Conservation (phyloP, 2,329 filamentous ascomycete species). For the Nothomitra cinnamomea region DNA sequence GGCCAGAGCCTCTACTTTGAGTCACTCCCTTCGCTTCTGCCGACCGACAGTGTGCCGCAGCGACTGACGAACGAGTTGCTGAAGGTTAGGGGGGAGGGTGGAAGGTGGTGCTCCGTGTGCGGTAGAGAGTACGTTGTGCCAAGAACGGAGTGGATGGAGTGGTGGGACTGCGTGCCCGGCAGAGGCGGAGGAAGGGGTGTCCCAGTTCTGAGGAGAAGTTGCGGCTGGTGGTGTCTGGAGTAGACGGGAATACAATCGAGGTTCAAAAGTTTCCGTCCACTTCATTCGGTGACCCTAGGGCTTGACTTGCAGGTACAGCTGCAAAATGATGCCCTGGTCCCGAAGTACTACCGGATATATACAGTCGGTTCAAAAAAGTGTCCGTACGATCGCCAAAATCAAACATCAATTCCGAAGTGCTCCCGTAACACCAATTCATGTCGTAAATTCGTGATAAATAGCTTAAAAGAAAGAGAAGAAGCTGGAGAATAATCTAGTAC, state of each 20-base stretch:
- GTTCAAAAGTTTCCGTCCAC: too few species aligned
- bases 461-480: too few species aligned
- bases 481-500: too few species aligned
- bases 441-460: too few species aligned
- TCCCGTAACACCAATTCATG: too few species aligned
- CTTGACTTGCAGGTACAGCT: too few species aligned
- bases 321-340: too few species aligned
- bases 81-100: constrained; percentile 22
- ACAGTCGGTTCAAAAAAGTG: too few species aligned
- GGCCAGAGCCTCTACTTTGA: constrained; percentile 13
- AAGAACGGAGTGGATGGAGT: constrained; percentile 44
- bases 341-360: too few species aligned
- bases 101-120: constrained; percentile 36
- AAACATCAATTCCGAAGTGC: too few species aligned
- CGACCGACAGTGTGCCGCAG: constrained; percentile 8
- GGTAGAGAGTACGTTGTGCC: constrained; percentile 31
- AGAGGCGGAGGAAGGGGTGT: background rate
- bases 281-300: too few species aligned
- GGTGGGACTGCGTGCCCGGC: constrained; percentile 29
- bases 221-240: background rate
- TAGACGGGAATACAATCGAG: background rate
- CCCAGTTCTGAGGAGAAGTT: background rate
- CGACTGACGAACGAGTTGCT: background rate
- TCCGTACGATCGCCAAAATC: too few species aligned
- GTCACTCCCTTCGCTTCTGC: constrained; percentile 13